Evolutionary conservation across 1,284 basidiomycete genomes (phyloP).

Genomic region (Apiotrichum siamense): DNA sequence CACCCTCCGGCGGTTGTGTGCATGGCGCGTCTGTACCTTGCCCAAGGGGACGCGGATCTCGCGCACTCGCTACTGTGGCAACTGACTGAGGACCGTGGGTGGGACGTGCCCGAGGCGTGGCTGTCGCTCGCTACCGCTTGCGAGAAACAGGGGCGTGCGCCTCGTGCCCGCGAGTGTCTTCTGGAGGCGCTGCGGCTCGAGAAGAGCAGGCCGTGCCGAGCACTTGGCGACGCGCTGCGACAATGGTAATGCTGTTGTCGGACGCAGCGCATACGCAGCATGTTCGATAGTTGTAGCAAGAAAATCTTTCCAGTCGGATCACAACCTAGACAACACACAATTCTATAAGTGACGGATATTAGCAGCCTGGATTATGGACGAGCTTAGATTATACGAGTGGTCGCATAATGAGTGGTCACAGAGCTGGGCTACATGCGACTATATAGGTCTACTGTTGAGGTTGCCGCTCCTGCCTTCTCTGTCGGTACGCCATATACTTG

Average conservation of each 20-base stretch:
- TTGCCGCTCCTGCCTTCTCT: neutral
- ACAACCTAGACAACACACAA: too few species aligned
- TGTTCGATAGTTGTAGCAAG: too few species aligned
- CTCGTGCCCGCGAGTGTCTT: slow-evolving; percentile 68
- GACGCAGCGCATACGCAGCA: neutral
- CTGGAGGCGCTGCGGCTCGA: slow-evolving; percentile 66
- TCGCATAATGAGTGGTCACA: too few species aligned
- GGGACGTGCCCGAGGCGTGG: slow-evolving; percentile 90
- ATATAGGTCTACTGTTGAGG: too few species aligned
- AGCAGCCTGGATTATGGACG: too few species aligned
- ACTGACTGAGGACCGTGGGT: slow-evolving; percentile 55
- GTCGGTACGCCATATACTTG: neutral
- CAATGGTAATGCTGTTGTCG: slow-evolving; percentile 18
- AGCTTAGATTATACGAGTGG: too few species aligned
- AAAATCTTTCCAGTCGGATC: too few species aligned
- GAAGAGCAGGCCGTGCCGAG: slow-evolving; percentile 50
- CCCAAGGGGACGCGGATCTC: slow-evolving; percentile 52
- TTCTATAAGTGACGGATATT: too few species aligned
- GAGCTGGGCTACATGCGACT: too few species aligned
- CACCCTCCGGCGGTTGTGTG: slow-evolving; percentile 70
- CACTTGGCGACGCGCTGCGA: slow-evolving; percentile 31
- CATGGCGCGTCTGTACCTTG: slow-evolving; percentile 66
- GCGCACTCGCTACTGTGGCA: slow-evolving; percentile 59
- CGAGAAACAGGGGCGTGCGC: slow-evolving; percentile 61
- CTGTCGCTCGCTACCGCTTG: slow-evolving; percentile 76